A percentile compares a stretch with the other conserved stretches of the same genome.
Evolutionary conservation across 2,329 filamentous ascomycete genomes (phyloP).

Genomic region (Mycocentrospora acerina): DNA sequence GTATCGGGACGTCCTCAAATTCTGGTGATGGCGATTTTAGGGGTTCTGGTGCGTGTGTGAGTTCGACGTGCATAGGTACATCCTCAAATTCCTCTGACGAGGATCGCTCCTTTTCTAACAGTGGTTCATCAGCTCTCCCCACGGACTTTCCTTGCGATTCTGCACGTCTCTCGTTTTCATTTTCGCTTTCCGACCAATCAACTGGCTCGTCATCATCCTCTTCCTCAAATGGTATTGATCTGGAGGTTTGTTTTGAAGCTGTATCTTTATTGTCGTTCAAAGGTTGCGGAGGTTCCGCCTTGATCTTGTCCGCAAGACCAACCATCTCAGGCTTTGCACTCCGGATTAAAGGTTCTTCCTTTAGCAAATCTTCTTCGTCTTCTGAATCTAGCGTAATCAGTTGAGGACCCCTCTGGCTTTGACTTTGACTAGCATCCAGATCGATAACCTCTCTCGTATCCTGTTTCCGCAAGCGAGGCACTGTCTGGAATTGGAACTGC

Average conservation of each 20-base stretch:
- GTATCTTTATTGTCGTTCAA: constrained; percentile 18
- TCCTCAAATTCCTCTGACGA: constrained; percentile 51
- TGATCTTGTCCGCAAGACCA: constrained; percentile 47
- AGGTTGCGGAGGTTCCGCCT: constrained; percentile 44
- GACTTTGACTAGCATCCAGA: constrained; percentile 46
- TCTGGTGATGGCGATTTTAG: constrained; percentile 50
- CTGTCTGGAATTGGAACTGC: constrained; percentile 66
- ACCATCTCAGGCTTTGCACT: constrained; percentile 43
- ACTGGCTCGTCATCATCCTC: constrained; percentile 44
- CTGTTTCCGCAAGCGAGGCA: constrained; percentile 59
- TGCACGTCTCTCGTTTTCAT: constrained; percentile 22
- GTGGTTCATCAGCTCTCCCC: constrained; percentile 47
- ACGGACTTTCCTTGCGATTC: constrained; percentile 2
- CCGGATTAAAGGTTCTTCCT: constrained; percentile 35
- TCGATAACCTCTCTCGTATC: constrained; percentile 53
- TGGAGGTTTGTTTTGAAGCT: constrained; percentile 22
- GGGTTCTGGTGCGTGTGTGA: constrained; percentile 10
- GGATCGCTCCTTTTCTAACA: constrained; percentile 15
- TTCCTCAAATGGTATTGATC: constrained; percentile 20
- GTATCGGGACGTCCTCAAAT: constrained; percentile 53
- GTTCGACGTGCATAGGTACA: constrained; percentile 35
- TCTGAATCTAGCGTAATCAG: constrained; percentile 66
- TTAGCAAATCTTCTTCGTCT: constrained; percentile 49
- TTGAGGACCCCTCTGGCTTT: constrained; percentile 47
- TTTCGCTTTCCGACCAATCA: constrained; percentile 59